Base-by-base conservation (phyloP, 2,329 filamentous ascomycete species). In the Thielaviopsis cerberus region DNA sequence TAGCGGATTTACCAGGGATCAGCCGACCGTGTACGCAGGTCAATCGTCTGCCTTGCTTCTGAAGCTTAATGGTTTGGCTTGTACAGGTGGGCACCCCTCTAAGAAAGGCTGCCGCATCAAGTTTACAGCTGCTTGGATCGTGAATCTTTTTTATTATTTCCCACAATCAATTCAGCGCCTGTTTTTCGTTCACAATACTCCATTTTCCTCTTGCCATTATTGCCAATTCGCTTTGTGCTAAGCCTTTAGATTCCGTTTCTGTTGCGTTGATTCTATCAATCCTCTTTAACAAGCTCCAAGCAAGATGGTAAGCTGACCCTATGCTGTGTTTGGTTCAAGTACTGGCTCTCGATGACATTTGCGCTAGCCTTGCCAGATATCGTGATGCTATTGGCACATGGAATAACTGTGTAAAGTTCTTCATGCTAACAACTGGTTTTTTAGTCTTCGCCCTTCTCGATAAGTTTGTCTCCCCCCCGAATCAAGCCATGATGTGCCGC, bases 401-500 rank as follows among this genome's bases (percentile, higher is more conserved):
- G 17, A 52, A 26, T 22, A 52, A 26, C 11, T 5, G 11, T 25
- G 24, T 26, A 30, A 25, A 53, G 22, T 22, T 30, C 7, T 23
- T 22, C 53, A 55, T 66, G 66, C 69, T 72, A 68, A 72, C 64
- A 45, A 60, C 17, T 53, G 17, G 50, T 56, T 57, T 24, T 63
- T 61, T 69, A 95, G 89, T 83, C 83, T 69, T 92, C 86, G 64
- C 90, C 89, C 65, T 95, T 95, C 81, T 85, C 88, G 71, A 95
- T 95, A 83, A 96, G 89, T 95, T 78, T 70, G 81, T 65, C 54
- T 54, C 34, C 60, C 48, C 57, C 60, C 53, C n/a, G 41, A 48
- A 48, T n/a, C 41, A 22, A 48, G n/a, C 41, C n/a, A 22, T n/a
- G n/a, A 20, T 22, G 17, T 20, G 1, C 41, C 41, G 20, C 41